Conservation (phyloP, 768 basidiomycete genomes). For the Royoungia palumana region DNA sequence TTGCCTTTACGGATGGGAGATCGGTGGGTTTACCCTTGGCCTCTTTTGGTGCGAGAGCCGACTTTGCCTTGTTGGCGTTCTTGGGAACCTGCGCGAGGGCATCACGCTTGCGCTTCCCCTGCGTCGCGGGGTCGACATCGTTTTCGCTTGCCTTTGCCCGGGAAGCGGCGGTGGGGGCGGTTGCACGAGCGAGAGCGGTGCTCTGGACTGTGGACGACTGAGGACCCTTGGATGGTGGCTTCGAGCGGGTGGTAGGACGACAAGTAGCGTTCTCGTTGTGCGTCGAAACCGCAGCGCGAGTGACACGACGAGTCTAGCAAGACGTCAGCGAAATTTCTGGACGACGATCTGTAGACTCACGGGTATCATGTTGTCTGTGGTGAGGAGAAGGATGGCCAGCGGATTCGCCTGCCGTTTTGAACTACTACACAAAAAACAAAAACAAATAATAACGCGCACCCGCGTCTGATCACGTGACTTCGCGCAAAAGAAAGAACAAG, state of each 20-base stretch:
- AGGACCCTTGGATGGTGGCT: conserved; percentile 43
- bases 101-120: conserved; percentile 72
- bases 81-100: conserved; percentile 70
- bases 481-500: not conserved
- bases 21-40: conserved; percentile 57
- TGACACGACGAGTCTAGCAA: conserved; percentile 59
- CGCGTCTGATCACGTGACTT: conserved; percentile 36
- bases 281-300: conserved; percentile 50
- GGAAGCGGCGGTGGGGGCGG: conserved; percentile 39
- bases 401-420: conserved; percentile 34
- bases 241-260: conserved; percentile 59
- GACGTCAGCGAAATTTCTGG: not conserved
- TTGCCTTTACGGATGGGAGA: conserved; percentile 41
- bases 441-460: conserved; percentile 34
- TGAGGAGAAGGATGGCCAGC: conserved; percentile 30
- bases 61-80: conserved; percentile 42
- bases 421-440: conserved; percentile 35
- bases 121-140: conserved; percentile 45
- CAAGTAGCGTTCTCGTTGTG: conserved; percentile 70
- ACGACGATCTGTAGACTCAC: conserved; percentile 26
- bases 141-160: conserved; percentile 36
- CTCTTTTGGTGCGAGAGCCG: conserved; percentile 31
- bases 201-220: conserved; percentile 36
- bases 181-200: conserved; percentile 39
- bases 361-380: conserved; percentile 38